These are phyloP conservation scores for Auricularia sp. DNA, from an alignment of 768 basidiomycete species.

Conservation along the genomic window DNA sequence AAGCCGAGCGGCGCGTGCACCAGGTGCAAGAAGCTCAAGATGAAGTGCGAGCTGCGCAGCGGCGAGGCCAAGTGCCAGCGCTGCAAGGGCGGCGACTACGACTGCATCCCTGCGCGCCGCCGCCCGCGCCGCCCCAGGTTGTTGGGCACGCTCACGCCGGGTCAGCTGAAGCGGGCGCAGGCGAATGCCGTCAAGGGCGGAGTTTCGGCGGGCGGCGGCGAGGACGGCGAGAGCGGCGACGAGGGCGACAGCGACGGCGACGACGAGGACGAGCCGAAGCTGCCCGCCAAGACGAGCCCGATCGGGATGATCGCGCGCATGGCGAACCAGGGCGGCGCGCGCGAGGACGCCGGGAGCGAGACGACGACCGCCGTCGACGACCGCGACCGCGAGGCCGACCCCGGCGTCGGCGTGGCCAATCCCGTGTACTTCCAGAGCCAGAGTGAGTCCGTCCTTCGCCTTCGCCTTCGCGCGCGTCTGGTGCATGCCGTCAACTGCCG, in stretches of 20 bases:
- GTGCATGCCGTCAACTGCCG: too few relatives aligned
- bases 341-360: background rate
- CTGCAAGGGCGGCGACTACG: conserved; percentile 1
- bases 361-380: background rate
- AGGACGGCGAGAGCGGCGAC: background rate
- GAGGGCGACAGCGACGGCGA: background rate
- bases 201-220: background rate
- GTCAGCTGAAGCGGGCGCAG: background rate
- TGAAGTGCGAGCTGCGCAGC: background rate
- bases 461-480: too few relatives aligned
- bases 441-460: too few relatives aligned
- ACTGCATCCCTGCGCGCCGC: background rate
- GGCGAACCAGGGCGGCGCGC: background rate
- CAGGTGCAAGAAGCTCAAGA: background rate
- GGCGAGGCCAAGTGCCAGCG: background rate
- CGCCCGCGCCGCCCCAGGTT: background rate
- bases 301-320: background rate
- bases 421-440: too few relatives aligned
- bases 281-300: background rate
- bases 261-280: too few relatives aligned
- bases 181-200: background rate
- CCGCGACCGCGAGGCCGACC: background rate
- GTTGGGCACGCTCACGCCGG: background rate
- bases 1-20: background rate
- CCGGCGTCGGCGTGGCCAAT: too few relatives aligned